A percentile compares a stretch with the other conserved stretches of the same genome.
Evolutionary conservation across 2,329 filamentous ascomycete genomes (phyloP).

Genomic region (Falciphora oryzae): DNA sequence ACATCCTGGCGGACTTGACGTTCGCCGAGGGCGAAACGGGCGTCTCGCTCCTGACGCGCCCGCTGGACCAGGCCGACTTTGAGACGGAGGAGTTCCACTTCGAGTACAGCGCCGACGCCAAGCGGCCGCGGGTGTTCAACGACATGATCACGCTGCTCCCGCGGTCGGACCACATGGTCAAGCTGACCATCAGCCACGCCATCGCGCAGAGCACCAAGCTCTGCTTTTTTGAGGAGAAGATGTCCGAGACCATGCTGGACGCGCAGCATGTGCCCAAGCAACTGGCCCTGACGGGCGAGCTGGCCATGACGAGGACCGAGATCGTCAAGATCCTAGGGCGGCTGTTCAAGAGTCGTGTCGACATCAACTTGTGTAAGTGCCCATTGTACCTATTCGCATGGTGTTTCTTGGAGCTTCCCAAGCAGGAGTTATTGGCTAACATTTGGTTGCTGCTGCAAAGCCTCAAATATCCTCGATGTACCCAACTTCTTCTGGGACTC

Average conservation of each 20-base stretch:
- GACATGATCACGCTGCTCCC: constrained; percentile 98
- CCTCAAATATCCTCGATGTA: constrained; percentile 91
- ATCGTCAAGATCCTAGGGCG: constrained; percentile 88
- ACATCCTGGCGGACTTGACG: constrained; percentile 88
- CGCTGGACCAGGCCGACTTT: constrained; percentile 82
- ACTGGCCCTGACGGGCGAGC: constrained; percentile 79
- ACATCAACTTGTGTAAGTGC: constrained; percentile 90
- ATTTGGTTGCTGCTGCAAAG: constrained; percentile 36
- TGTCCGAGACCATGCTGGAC: constrained; percentile 89
- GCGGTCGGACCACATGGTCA: constrained; percentile 94
- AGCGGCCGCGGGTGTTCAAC: constrained; percentile 89
- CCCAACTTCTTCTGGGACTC: constrained; percentile 99
- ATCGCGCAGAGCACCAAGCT: constrained; percentile 97
- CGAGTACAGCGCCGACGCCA: constrained; percentile 83
- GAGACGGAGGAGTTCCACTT: constrained; percentile 99
- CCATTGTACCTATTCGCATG: background rate
- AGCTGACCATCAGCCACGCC: constrained; percentile 93
- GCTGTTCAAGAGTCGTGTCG: constrained; percentile 88
- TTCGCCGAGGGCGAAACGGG: constrained; percentile 69
- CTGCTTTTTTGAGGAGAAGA: constrained; percentile 91
- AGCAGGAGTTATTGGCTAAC: background rate
- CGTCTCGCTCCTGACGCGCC: constrained; percentile 65
- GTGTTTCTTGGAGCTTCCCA: background rate
- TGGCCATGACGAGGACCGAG: constrained; percentile 87
- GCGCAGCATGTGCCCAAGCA: constrained; percentile 89